Base-by-base conservation (phyloP, 768 basidiomycete species). In the Suillus discolor region DNA sequence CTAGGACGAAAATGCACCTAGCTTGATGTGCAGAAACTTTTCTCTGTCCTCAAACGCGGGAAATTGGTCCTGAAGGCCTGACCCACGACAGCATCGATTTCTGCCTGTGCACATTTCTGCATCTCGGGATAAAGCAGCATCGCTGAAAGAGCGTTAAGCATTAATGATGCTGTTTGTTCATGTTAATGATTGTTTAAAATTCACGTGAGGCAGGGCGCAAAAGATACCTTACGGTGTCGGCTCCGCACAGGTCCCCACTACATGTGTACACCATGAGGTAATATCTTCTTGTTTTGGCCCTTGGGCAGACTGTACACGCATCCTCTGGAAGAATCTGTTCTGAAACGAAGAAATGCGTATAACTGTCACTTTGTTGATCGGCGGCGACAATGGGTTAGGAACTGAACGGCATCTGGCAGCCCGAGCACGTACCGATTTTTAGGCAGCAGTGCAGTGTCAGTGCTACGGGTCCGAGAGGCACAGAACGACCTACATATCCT, bases 61-160 rank as follows among this genome's bases (percentile, higher is more conserved):
- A 31, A 73, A 49, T 54, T 51, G 60, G 13, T 65, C 62, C 4
- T 49, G n/a, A n/a, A n/a, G n/a, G n/a, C n/a, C n/a, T n/a, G 41
- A 9, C 76, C 77, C 8, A 77, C 68, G 1, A 78, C 69, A 0
- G 57, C 20, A 41, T 75, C 75, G 12, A 78, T 62, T 49, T 78
- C 75, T 47, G 63, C 64, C 57, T 73, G 75, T 0, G 69, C 75
- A 51, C 67, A 75, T 49, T 64, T 66, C 69, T 73, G 67, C n/a
- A 72, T 70, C 4, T 49, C 60, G 4, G 76, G 77, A 53, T 71
- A 66, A 51, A 74, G 68, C 20, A 68, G 68, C 76, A 77, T 77
- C 1, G 71, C 77, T 67, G 45, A 74, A 70, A 7, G 23, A 45
- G n/a, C 8, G 4, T 36, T 11, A 38, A 1, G 47, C n/a, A n/a